These are phyloP conservation scores for Vigna angularis DNA, from an alignment of 306 rosid species.

Conservation along the genomic window DNA sequence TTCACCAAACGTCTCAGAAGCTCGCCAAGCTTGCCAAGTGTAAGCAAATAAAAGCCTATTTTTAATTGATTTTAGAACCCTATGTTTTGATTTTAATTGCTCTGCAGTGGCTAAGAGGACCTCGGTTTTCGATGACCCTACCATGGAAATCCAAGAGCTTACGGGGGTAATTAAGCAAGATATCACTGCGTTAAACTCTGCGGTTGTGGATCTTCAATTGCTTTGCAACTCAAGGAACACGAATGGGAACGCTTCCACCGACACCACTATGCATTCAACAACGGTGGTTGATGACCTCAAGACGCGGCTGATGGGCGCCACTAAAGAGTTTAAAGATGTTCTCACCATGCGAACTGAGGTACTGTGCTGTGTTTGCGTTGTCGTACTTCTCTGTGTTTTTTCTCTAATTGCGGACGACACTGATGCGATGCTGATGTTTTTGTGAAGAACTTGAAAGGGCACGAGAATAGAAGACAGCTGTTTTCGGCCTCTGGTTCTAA, in stretches of 20 bases:
- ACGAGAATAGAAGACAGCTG: conserved; percentile 88
- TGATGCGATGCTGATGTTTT: conserved; percentile 39
- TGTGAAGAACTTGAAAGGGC: conserved; percentile 89
- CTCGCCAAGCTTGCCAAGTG: conserved; percentile 89
- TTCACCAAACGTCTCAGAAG: conserved; percentile 94
- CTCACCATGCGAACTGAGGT: conserved; percentile 98
- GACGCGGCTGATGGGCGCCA: conserved; percentile 88
- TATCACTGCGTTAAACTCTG: conserved; percentile 91
- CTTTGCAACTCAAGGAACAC: conserved; percentile 70
- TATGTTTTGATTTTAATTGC: neutral
- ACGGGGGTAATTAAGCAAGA: conserved; percentile 93
- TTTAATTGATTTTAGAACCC: neutral
- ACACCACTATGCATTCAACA: conserved; percentile 87
- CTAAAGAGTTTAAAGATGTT: conserved; percentile 96
- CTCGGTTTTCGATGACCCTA: conserved; percentile 90
- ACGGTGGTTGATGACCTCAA: conserved; percentile 94
- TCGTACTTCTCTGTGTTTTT: neutral
- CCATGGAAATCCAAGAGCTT: conserved; percentile 92
- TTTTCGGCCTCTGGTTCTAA: conserved; percentile 79
- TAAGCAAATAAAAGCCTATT: conserved; percentile 47
- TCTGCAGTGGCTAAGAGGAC: conserved; percentile 91
- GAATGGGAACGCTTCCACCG: conserved; percentile 76
- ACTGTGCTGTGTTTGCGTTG: conserved; percentile 5
- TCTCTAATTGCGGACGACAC: neutral
- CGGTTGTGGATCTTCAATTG: conserved; percentile 92